Evolutionary conservation across 2,329 filamentous ascomycete species (phyloP).

Genomic region (Teratosphaeria viscida): DNA sequence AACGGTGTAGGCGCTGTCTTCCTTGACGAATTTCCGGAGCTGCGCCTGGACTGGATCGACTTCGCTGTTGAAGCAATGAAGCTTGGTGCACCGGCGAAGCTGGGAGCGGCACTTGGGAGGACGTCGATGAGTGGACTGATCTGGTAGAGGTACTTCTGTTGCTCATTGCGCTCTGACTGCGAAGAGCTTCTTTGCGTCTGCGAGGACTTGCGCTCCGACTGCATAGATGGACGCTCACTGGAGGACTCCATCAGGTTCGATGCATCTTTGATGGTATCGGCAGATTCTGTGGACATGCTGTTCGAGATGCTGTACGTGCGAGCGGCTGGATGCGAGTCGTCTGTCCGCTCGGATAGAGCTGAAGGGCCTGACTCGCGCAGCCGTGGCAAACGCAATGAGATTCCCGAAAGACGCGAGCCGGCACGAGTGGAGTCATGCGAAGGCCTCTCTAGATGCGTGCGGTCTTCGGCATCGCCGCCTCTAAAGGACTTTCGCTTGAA

Average conservation of each 20-base stretch:
- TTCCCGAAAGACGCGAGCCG: neutral
- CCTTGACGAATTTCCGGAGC: neutral
- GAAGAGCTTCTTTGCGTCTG: neutral
- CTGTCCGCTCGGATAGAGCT: slow-evolving; percentile 1
- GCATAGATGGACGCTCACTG: neutral
- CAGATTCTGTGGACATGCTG: neutral
- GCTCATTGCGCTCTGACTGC: neutral
- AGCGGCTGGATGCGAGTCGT: neutral
- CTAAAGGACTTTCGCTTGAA: neutral
- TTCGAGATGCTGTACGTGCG: neutral
- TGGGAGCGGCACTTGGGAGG: neutral
- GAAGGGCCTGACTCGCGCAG: slow-evolving; percentile 10
- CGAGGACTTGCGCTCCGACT: neutral
- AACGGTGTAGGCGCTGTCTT: slow-evolving; percentile 12
- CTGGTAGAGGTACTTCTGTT: neutral
- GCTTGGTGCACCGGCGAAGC: neutral
- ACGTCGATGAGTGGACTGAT: neutral
- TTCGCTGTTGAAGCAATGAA: neutral
- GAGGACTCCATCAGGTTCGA: neutral
- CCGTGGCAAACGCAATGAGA: slow-evolving; percentile 2
- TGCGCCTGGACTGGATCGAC: neutral
- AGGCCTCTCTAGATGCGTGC: neutral
- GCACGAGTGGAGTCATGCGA: neutral
- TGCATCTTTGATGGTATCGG: neutral
- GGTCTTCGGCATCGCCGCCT: neutral